Conservation (phyloP, 805 yeast genomes). For the Starmerella apis region DNA sequence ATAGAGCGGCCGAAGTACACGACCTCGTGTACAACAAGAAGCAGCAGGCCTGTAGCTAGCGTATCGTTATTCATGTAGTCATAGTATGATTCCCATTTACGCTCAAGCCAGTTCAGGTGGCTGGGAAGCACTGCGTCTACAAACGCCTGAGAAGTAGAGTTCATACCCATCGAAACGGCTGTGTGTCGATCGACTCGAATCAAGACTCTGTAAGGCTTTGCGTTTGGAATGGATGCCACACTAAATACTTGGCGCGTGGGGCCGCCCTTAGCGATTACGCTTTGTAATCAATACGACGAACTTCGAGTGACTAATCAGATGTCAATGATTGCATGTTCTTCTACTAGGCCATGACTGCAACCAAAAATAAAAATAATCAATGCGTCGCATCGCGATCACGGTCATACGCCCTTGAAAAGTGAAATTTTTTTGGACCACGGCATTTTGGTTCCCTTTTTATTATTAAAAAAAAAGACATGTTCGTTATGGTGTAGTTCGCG, state of each 20-base stretch:
- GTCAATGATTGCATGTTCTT: neutral
- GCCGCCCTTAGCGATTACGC: neutral
- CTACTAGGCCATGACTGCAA: neutral
- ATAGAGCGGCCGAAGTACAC: conserved; percentile 85
- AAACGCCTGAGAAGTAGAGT: conserved; percentile 17
- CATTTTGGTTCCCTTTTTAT: too few relatives aligned
- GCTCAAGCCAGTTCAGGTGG: conserved; percentile 40
- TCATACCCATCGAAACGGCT: conserved; percentile 15
- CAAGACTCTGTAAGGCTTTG: too few relatives aligned
- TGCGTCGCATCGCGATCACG: neutral
- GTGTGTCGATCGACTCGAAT: neutral
- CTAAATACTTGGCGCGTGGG: conserved; percentile 1
- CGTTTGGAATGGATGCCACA: neutral
- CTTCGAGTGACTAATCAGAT: conserved; percentile 2
- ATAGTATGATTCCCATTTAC: conserved; percentile 83
- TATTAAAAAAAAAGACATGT: too few relatives aligned
- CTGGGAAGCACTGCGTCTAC: conserved; percentile 13
- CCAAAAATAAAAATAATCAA: neutral
- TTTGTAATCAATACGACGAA: conserved; percentile 20
- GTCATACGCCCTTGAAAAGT: neutral
- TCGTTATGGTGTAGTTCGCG: too few relatives aligned
- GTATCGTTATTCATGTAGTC: conserved; percentile 75
- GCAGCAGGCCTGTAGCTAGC: conserved; percentile 81
- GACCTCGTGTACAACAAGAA: conserved; percentile 72
- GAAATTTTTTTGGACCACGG: too few relatives aligned